Percentiles rank a stretch among this genome's conserved stretches.
Conservation (phyloP, 2,329 filamentous ascomycete genomes). For the Pestalotiopsis sp. region DNA sequence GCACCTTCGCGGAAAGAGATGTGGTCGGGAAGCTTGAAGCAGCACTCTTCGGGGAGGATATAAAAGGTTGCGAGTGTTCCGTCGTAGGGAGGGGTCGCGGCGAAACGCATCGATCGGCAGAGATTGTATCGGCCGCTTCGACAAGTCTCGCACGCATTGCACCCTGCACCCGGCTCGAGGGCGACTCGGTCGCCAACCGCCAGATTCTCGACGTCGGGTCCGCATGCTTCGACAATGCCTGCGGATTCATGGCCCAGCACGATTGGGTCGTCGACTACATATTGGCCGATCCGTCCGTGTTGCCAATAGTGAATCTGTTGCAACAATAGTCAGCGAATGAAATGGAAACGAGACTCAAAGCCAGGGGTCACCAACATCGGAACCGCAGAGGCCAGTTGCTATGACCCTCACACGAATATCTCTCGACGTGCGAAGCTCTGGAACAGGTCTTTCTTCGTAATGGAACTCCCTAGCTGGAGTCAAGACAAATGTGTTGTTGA, state of each 20-base stretch:
- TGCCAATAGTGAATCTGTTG: constrained; percentile 70
- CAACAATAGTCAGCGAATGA: no score
- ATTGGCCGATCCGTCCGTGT: constrained; percentile 85
- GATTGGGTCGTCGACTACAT: constrained; percentile 79
- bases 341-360: no score
- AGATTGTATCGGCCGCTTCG: constrained; percentile 87
- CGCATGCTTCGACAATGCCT: constrained; percentile 75
- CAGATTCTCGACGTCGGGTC: constrained; percentile 64
- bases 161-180: constrained; percentile 89
- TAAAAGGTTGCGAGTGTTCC: constrained; percentile 91
- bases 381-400: constrained; percentile 81
- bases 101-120: constrained; percentile 85
- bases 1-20: constrained; percentile 86
- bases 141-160: constrained; percentile 77
- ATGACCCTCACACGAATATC: neutral
- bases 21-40: constrained; percentile 81
- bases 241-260: constrained; percentile 74
- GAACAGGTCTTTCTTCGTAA: neutral
- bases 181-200: constrained; percentile 80
- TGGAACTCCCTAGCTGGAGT: neutral
- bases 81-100: constrained; percentile 88
- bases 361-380: constrained; percentile 57
- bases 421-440: neutral
- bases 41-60: constrained; percentile 82
- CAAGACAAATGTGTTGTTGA: neutral